Evolutionary conservation across 1,284 basidiomycete species (phyloP).

Genomic region (Bondarzewia mesenterica): DNA sequence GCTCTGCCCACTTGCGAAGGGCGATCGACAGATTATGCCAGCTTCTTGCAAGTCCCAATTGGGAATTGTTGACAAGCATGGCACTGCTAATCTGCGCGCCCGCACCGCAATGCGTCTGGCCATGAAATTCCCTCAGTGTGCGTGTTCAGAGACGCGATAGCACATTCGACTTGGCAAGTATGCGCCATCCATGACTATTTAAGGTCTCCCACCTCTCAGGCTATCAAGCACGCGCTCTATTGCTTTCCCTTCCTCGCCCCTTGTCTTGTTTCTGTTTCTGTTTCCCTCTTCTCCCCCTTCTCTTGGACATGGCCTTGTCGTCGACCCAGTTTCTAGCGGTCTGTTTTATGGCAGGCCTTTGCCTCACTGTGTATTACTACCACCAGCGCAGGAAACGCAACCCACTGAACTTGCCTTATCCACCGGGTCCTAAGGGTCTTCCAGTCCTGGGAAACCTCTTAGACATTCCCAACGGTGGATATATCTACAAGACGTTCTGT

Average conservation of each 20-base stretch:
- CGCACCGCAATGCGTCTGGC: not conserved
- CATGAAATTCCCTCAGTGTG: not conserved
- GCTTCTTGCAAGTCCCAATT: too few relatives aligned
- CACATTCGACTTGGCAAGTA: too few relatives aligned
- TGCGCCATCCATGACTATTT: too few relatives aligned
- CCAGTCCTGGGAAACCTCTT: slow-evolving; percentile 15
- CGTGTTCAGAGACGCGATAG: not conserved
- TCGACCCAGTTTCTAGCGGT: slow-evolving; percentile 1
- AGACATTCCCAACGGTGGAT: slow-evolving; percentile 12
- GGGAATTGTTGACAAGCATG: too few relatives aligned
- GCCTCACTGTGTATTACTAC: slow-evolving; percentile 6
- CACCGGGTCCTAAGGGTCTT: slow-evolving; percentile 15
- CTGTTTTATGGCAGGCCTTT: slow-evolving; percentile 4
- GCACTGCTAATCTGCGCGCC: not conserved
- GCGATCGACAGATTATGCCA: too few relatives aligned
- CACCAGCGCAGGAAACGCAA: slow-evolving; percentile 11
- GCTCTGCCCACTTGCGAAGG: too few relatives aligned
- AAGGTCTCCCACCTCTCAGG: not conserved
- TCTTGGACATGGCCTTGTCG: slow-evolving; percentile 5
- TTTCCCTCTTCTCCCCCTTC: not conserved
- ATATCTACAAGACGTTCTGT: slow-evolving; percentile 14
- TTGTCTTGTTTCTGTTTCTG: not conserved
- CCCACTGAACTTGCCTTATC: slow-evolving; percentile 13
- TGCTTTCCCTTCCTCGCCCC: too few relatives aligned
- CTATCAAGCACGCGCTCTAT: too few relatives aligned